Percentiles rank a stretch among this genome's conserved stretches.
Conservation (phyloP, 257 asterid genomes). For the Phtheirospermum japonicum region DNA sequence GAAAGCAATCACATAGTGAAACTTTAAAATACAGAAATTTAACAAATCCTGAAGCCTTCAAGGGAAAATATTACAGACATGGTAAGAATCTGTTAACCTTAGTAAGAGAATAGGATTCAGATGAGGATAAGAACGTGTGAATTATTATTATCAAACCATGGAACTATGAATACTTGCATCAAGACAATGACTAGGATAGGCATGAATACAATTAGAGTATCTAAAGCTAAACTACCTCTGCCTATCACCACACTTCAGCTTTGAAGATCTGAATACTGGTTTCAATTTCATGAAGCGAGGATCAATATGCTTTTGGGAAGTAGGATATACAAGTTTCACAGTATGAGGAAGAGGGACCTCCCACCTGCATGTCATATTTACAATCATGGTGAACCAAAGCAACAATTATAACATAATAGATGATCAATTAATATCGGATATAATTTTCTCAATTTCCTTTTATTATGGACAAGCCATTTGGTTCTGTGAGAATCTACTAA, state of each 20-base stretch:
- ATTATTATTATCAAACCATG: conserved; percentile 11
- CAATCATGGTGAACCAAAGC: conserved; percentile 25
- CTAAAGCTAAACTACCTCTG: conserved; percentile 54
- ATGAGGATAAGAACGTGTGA: background rate
- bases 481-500: background rate
- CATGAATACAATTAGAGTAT: background rate
- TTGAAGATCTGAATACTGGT: conserved; percentile 89
- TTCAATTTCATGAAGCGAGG: conserved; percentile 88
- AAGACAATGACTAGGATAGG: background rate
- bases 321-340: conserved; percentile 56
- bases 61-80: background rate
- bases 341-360: conserved; percentile 87
- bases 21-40: conserved; percentile 5
- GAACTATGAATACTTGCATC: conserved; percentile 5
- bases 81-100: background rate
- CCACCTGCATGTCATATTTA: conserved; percentile 64
- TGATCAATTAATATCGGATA: conserved; percentile 15
- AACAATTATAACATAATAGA: conserved; percentile 14
- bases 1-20: conserved; percentile 5
- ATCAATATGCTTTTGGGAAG: conserved; percentile 56
- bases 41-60: background rate
- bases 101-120: background rate
- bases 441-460: conserved; percentile 17
- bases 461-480: conserved; percentile 1
- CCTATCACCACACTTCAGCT: conserved; percentile 60